These are phyloP conservation scores for Parietaria judaica DNA, from an alignment of 306 rosid genomes.

Conservation along the genomic window DNA sequence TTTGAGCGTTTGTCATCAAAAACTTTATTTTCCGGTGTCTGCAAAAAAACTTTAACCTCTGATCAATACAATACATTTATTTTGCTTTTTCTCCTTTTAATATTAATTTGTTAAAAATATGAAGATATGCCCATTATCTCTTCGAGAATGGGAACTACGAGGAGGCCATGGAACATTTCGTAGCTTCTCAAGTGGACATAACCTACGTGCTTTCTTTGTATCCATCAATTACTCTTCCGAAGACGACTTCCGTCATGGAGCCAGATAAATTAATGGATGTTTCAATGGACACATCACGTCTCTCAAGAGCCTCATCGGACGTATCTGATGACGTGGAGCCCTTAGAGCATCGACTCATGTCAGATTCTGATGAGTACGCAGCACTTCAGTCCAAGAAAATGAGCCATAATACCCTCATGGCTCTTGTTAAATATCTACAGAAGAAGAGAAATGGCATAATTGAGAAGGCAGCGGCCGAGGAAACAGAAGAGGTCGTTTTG, in stretches of 20 bases:
- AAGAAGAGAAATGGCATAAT: slow-evolving; percentile 67
- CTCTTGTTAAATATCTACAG: slow-evolving; percentile 86
- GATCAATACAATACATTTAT: background rate
- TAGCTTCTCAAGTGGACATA: slow-evolving; percentile 84
- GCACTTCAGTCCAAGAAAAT: slow-evolving; percentile 78
- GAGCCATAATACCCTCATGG: slow-evolving; percentile 95
- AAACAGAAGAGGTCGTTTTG: slow-evolving; percentile 92
- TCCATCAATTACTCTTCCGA: slow-evolving; percentile 79
- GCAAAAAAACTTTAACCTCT: no score
- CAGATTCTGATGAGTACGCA: slow-evolving; percentile 55
- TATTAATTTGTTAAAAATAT: slow-evolving; percentile 23
- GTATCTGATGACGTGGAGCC: slow-evolving; percentile 81
- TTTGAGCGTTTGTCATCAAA: no score
- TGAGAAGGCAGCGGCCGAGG: slow-evolving; percentile 96
- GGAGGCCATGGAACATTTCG: slow-evolving; percentile 95
- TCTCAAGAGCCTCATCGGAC: slow-evolving; percentile 75
- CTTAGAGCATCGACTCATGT: slow-evolving; percentile 30
- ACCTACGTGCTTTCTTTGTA: slow-evolving; percentile 82
- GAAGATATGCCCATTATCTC: slow-evolving; percentile 90
- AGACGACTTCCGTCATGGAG: slow-evolving; percentile 57
- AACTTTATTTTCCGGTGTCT: no score
- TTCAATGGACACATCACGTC: slow-evolving; percentile 51
- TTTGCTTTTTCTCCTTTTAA: background rate
- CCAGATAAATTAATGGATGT: slow-evolving; percentile 62
- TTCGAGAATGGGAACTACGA: slow-evolving; percentile 92